These are phyloP conservation scores for Annulohypoxylon bovei DNA, from an alignment of 495 filamentous ascomycete species.

Conservation along the genomic window DNA sequence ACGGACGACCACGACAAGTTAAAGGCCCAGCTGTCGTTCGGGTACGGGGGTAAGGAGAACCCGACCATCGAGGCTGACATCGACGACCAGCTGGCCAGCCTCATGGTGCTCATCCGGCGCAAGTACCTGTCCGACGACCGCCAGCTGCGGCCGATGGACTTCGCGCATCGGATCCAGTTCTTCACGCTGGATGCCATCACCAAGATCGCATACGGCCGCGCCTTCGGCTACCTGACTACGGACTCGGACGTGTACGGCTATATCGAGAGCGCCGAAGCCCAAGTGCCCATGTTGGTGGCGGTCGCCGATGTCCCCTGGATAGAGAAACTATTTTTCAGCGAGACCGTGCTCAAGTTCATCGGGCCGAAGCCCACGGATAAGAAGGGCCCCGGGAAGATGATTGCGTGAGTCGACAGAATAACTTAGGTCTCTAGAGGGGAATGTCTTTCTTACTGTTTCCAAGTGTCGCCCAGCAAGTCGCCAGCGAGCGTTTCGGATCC, in stretches of 20 bases:
- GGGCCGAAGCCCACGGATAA: constrained; percentile 39
- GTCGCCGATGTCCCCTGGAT: constrained; percentile 37
- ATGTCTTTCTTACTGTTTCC: neutral
- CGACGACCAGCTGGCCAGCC: constrained; percentile 49
- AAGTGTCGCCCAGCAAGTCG: constrained; percentile 42
- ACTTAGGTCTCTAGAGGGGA: neutral
- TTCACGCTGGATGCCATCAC: constrained; percentile 61
- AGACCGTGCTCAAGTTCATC: constrained; percentile 34
- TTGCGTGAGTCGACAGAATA: constrained; percentile 29
- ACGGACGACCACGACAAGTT: constrained; percentile 47
- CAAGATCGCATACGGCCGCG: constrained; percentile 58
- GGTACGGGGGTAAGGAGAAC: constrained; percentile 59
- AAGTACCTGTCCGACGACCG: constrained; percentile 52
- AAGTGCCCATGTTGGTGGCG: constrained; percentile 39
- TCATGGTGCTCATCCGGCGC: constrained; percentile 49
- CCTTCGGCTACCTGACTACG: constrained; percentile 54
- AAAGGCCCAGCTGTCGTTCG: constrained; percentile 50
- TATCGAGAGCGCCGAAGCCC: constrained; percentile 46
- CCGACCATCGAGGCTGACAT: constrained; percentile 51
- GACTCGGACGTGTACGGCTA: constrained; percentile 60
- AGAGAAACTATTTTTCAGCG: constrained; percentile 9
- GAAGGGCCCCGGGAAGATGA: constrained; percentile 44
- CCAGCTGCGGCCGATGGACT: constrained; percentile 49
- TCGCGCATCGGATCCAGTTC: constrained; percentile 51
- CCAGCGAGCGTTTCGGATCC: constrained; percentile 44